phyloP scores from a whole-genome alignment of 805 yeast genomes.

The Myxozyma nipponensis region DNA sequence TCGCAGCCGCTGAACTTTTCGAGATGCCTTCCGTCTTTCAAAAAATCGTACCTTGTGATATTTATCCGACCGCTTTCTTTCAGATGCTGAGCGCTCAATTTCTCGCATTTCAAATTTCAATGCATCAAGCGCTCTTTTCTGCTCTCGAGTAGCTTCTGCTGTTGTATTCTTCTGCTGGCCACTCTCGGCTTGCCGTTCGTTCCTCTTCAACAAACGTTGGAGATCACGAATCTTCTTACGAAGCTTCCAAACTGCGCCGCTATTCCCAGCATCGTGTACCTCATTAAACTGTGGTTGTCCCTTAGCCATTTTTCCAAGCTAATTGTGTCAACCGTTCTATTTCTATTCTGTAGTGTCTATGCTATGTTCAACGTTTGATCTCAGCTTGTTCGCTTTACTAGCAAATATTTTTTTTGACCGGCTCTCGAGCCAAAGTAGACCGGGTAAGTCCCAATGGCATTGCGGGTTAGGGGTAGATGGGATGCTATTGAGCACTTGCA shows the following conservation, averaged over 20 bases:
- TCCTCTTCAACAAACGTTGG: conserved; percentile 57
- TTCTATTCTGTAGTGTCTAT: background rate
- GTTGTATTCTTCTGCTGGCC: conserved; percentile 57
- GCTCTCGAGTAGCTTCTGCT: conserved; percentile 43
- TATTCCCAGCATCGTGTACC: background rate
- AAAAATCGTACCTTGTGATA: conserved; percentile 93
- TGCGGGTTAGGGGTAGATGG: background rate
- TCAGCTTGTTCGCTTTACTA: background rate
- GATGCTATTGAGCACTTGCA: too few relatives aligned
- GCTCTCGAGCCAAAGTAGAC: background rate
- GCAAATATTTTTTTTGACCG: background rate
- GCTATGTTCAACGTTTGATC: background rate
- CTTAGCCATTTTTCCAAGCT: conserved; percentile 4
- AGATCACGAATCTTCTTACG: conserved; percentile 85
- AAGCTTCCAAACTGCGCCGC: conserved; percentile 41
- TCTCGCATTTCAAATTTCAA: conserved; percentile 54
- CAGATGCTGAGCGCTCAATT: conserved; percentile 45
- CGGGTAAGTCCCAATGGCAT: background rate
- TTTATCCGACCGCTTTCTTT: conserved; percentile 56
- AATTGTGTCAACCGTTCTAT: too few relatives aligned
- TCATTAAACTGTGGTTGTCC: conserved; percentile 5
- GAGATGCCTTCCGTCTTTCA: conserved; percentile 30
- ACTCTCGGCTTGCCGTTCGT: conserved; percentile 18
- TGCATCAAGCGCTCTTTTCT: conserved; percentile 69
- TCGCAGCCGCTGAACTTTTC: conserved; percentile 20